Percentiles rank a stretch among this genome's conserved stretches.
phyloP scores from a whole-genome alignment of 352 stramenopile genomes.

The Lagenidium sp. region DNA sequence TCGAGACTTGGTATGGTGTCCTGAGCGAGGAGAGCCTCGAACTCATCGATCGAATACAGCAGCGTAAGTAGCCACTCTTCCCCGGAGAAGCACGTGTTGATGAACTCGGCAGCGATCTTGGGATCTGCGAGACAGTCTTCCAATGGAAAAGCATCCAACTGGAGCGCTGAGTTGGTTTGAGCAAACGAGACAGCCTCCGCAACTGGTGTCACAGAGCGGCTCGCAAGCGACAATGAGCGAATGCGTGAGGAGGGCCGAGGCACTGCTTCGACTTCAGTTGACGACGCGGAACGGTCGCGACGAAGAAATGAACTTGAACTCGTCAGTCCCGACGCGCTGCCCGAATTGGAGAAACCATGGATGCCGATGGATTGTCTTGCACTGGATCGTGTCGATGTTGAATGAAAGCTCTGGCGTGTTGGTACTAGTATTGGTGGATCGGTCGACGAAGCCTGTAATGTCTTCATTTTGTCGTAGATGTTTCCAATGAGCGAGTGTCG shows the following conservation, averaged over 20 bases:
- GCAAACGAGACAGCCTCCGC: neutral
- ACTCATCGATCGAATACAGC: constrained; percentile 35
- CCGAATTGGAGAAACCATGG: no score
- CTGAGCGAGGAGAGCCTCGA: constrained; percentile 21
- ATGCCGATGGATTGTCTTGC: constrained; percentile 1
- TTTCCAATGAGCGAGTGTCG: constrained; percentile 6
- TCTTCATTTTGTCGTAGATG: constrained; percentile 16
- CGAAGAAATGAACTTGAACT: constrained; percentile 1
- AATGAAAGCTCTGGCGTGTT: no score
- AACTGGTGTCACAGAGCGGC: neutral
- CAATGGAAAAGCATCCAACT: constrained; percentile 10
- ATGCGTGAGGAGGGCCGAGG: constrained; percentile 2
- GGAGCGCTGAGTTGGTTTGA: neutral
- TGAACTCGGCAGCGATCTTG: constrained; percentile 34
- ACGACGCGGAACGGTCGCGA: constrained; percentile 11
- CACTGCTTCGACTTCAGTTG: neutral
- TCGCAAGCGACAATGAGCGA: constrained; percentile 11
- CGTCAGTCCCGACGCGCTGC: no score
- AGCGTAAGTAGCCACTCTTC: constrained; percentile 25
- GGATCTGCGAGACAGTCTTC: constrained; percentile 32
- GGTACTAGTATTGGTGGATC: no score
- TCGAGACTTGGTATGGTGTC: constrained; percentile 9
- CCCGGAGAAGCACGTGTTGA: constrained; percentile 20
- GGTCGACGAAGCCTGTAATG: no score
- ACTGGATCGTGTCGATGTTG: no score